Conservation (phyloP, 192 early-diverging fungal species). For the Helicostylum pulchrum region DNA sequence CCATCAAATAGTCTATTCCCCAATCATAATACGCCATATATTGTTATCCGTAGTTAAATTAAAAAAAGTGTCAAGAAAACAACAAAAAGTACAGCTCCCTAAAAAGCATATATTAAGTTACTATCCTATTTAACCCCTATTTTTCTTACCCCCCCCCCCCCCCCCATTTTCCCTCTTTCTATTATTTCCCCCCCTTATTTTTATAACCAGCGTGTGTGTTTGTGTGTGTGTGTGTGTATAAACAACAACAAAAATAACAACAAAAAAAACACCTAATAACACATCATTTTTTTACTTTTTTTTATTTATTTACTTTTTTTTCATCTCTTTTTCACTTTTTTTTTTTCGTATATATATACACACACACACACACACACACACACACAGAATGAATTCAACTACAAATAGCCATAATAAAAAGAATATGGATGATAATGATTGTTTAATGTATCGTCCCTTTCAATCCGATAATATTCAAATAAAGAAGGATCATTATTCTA, state of each 20-base stretch:
- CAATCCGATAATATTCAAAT: constrained; percentile 25
- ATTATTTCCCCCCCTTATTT: constrained; percentile 1
- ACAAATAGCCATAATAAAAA: constrained; percentile 12
- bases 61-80: background rate
- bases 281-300: constrained; percentile 15
- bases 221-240: background rate
- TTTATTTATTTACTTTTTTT: constrained; percentile 11
- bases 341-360: background rate
- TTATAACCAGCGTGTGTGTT: too few relatives aligned
- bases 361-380: too few relatives aligned
- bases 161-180: too few relatives aligned
- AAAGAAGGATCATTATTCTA: constrained; percentile 57
- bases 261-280: constrained; percentile 34
- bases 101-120: constrained; percentile 4
- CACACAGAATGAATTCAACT: background rate
- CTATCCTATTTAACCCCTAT: background rate
- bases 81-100: too few relatives aligned
- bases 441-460: constrained; percentile 31
- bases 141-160: too few relatives aligned
- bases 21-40: too few relatives aligned
- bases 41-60: constrained; percentile 1
- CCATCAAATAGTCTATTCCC: too few relatives aligned
- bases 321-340: constrained; percentile 9
- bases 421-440: constrained; percentile 28
- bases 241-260: constrained; percentile 19